These are phyloP conservation scores for Penicillium janthinellum DNA, from an alignment of 2,329 filamentous ascomycete genomes.

Conservation along the genomic window DNA sequence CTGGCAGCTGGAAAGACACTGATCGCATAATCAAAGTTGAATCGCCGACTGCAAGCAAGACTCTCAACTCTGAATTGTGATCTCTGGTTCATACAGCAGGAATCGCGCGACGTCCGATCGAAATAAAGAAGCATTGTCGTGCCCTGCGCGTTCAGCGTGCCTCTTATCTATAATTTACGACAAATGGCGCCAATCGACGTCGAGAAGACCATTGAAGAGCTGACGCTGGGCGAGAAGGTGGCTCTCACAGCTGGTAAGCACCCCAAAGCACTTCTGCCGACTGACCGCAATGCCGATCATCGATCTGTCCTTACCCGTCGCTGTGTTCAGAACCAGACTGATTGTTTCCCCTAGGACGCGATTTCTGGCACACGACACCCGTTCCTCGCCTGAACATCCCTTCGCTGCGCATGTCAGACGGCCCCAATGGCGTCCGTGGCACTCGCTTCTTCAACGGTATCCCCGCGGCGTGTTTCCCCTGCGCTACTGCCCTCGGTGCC, in stretches of 20 bases:
- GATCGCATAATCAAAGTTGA: background rate
- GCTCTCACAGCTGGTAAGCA: slow-evolving; percentile 39
- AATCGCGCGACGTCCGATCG: background rate
- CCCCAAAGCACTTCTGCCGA: slow-evolving; percentile 8
- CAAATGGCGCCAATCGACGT: slow-evolving; percentile 41
- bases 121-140: background rate
- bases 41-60: background rate
- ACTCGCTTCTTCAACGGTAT: slow-evolving; percentile 68
- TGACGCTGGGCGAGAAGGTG: slow-evolving; percentile 63
- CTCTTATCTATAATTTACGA: background rate
- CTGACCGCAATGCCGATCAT: background rate
- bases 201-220: slow-evolving; percentile 54
- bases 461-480: slow-evolving; percentile 75
- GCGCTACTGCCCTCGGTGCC: slow-evolving; percentile 74
- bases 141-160: background rate
- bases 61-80: background rate
- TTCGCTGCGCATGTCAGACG: slow-evolving; percentile 67
- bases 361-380: slow-evolving; percentile 70
- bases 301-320: background rate
- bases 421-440: slow-evolving; percentile 70
- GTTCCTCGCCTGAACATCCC: slow-evolving; percentile 66
- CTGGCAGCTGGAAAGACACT: background rate
- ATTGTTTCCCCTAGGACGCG: slow-evolving; percentile 37
- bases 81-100: background rate
- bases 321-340: background rate